Base-by-base conservation (phyloP, 2,329 filamentous ascomycete genomes). In the Trichoderma sp. region DNA sequence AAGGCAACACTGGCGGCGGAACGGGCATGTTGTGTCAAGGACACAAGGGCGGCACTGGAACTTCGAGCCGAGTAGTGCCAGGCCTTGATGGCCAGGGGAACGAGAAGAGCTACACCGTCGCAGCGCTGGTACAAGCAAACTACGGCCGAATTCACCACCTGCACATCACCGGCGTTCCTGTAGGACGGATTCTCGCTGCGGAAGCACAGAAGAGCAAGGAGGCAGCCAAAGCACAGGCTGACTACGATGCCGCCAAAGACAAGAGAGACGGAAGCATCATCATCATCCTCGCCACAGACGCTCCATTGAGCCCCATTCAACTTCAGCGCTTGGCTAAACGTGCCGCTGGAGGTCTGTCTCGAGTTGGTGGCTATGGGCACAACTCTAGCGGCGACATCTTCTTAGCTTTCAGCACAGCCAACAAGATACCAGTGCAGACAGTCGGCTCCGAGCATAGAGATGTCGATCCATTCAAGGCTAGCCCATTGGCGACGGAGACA, bases 21-120 rank as follows among this genome's bases (percentile, higher is more conserved):
- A 88, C 88, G 1, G 89, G 88, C 12, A 90, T 90, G 88, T 82
- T 87, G 32, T 89, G 87, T 75, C 87, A 90, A 76, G 86, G 85
- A 75, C 90, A 88, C 80, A 90, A 90, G 76, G 89, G 88, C 51
- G 89, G 89, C 2, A 91, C 89, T 0, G 89, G 89, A 12, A 87
- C 85, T 2, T 84, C 84, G 73, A 87, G 84, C 63, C 84, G 89
- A 28, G 73, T 89, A 12, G 71, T 74, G 3, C 68, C 57, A 14
- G 84, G 84, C 0, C 73, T 81, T 26, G 81, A 81, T 70, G 72
- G 32, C 26, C 74, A 74, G 5, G 76, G 72, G 2, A 75, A 74
- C 7, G 76, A 77, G 12, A 82, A 78, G 71, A 79, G 79, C 14
- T 91, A 88, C 75, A 89, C 86, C 0, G 81, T 91, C 43, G 89